Evolutionary conservation across 768 basidiomycete species (phyloP).

Genomic region (Panaeolus papilionaceus): DNA sequence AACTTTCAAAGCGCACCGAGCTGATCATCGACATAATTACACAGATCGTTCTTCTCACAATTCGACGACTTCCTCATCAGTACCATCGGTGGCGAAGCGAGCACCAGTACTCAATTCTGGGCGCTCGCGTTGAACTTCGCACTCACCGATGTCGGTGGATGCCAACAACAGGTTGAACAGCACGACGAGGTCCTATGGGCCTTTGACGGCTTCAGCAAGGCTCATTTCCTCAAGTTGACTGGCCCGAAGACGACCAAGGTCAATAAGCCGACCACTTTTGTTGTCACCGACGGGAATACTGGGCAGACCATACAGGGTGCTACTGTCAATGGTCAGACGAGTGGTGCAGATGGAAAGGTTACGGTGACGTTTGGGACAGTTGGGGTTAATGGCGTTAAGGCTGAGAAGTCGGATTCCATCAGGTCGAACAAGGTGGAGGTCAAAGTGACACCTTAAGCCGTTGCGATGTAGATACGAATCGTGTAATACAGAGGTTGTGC

Average conservation of each 20-base stretch:
- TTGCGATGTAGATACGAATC: neutral
- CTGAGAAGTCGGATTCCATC: slow-evolving; percentile 22
- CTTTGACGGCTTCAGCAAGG: slow-evolving; percentile 42
- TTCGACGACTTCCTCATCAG: slow-evolving; percentile 54
- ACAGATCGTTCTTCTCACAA: slow-evolving; percentile 38
- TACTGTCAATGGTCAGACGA: slow-evolving; percentile 25
- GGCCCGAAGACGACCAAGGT: slow-evolving; percentile 34
- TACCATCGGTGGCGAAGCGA: slow-evolving; percentile 37
- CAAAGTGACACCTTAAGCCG: neutral
- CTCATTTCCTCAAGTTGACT: slow-evolving; percentile 40
- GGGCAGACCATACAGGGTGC: slow-evolving; percentile 41
- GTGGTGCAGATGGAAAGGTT: slow-evolving; percentile 31
- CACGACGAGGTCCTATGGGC: slow-evolving; percentile 43
- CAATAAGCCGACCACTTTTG: slow-evolving; percentile 36
- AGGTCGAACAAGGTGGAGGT: neutral
- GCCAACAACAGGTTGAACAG: slow-evolving; percentile 41
- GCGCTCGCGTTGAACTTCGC: slow-evolving; percentile 41
- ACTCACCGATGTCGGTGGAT: slow-evolving; percentile 45
- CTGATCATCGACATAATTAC: neutral
- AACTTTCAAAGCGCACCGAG: neutral
- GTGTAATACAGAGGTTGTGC: too few relatives aligned
- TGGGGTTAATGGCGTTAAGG: slow-evolving; percentile 35
- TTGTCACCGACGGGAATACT: slow-evolving; percentile 44
- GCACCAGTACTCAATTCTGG: slow-evolving; percentile 43
- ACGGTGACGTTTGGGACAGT: slow-evolving; percentile 28